A percentile compares a stretch with the other conserved stretches of the same genome.
phyloP scores from a whole-genome alignment of 1,139 yeast species.

The Debaryomycetaceae sp. region DNA sequence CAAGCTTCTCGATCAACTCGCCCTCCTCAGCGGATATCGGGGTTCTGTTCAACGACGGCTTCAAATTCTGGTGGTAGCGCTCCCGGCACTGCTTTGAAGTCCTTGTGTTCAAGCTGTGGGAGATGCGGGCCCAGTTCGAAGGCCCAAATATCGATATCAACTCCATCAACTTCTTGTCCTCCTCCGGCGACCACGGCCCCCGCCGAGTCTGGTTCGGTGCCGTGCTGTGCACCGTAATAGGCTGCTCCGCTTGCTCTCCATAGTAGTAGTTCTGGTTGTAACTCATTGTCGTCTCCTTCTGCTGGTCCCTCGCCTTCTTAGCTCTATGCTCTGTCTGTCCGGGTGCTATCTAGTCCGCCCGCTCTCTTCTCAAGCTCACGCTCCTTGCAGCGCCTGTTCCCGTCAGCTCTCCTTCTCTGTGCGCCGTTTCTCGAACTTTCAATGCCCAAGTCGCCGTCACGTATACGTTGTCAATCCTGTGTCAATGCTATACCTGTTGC shows the following conservation, averaged over 20 bases:
- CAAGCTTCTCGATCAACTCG: constrained; percentile 71
- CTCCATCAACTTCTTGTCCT: constrained; percentile 69
- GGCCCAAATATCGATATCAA: constrained; percentile 76
- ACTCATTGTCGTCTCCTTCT: neutral
- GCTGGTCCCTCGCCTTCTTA: neutral
- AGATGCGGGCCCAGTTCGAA: constrained; percentile 84
- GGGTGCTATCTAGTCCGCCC: neutral
- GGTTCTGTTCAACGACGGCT: constrained; percentile 75
- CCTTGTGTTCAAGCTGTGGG: constrained; percentile 68
- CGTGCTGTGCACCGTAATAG: constrained; percentile 4
- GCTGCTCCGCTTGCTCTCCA: constrained; percentile 2
- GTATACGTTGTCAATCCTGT: no score
- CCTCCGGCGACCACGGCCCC: constrained; percentile 92
- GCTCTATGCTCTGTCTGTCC: neutral
- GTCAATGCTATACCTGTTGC: no score
- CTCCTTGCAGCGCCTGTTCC: neutral
- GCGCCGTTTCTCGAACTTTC: no score
- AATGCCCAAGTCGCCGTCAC: no score
- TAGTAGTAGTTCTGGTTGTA: neutral
- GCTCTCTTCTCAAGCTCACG: neutral
- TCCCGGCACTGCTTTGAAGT: constrained; percentile 94
- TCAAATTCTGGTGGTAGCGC: constrained; percentile 86
- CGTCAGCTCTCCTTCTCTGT: neutral
- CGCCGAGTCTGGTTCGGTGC: constrained; percentile 29
- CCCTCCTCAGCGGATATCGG: constrained; percentile 90